Conservation (phyloP, 768 basidiomycete species). For the Auriscalpium vulgare region DNA sequence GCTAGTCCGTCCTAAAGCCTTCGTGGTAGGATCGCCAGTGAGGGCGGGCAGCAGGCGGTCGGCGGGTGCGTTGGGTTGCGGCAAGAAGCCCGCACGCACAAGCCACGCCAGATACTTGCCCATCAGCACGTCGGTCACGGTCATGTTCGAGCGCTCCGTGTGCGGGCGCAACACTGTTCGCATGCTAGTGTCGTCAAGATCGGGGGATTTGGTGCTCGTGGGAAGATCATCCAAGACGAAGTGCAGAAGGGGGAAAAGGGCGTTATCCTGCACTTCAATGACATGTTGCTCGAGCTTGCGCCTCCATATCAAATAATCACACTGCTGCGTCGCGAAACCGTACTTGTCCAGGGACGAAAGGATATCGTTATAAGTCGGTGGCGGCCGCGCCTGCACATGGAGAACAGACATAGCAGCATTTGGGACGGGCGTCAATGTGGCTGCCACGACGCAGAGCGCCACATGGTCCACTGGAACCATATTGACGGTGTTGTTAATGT, state of each 20-base stretch:
- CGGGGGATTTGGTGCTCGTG: slow-evolving; percentile 90
- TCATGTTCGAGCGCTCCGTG: slow-evolving; percentile 31
- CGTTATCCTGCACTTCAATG: slow-evolving; percentile 83
- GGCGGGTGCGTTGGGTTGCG: slow-evolving; percentile 12
- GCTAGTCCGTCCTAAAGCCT: too few species aligned
- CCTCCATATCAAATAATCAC: slow-evolving; percentile 65
- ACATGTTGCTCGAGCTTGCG: background rate
- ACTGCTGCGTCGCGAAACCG: slow-evolving; percentile 70
- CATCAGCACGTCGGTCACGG: slow-evolving; percentile 71
- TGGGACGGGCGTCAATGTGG: background rate
- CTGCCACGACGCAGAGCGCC: background rate
- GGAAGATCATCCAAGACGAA: slow-evolving; percentile 97
- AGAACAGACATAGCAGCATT: slow-evolving; percentile 61
- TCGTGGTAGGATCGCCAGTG: too few species aligned
- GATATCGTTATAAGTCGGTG: slow-evolving; percentile 16
- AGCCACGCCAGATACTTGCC: slow-evolving; percentile 92
- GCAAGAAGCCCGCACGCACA: slow-evolving; percentile 75
- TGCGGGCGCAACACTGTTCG: slow-evolving; percentile 44
- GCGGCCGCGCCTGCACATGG: slow-evolving; percentile 37
- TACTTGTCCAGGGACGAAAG: slow-evolving; percentile 48
- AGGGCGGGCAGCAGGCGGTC: too few species aligned
- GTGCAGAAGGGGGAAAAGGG: slow-evolving; percentile 92
- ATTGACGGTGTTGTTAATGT: background rate
- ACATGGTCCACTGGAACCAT: background rate
- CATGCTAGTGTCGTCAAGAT: slow-evolving; percentile 83